Conservation (phyloP, 179 eudicot genomes). For the Dionaea muscipula region DNA sequence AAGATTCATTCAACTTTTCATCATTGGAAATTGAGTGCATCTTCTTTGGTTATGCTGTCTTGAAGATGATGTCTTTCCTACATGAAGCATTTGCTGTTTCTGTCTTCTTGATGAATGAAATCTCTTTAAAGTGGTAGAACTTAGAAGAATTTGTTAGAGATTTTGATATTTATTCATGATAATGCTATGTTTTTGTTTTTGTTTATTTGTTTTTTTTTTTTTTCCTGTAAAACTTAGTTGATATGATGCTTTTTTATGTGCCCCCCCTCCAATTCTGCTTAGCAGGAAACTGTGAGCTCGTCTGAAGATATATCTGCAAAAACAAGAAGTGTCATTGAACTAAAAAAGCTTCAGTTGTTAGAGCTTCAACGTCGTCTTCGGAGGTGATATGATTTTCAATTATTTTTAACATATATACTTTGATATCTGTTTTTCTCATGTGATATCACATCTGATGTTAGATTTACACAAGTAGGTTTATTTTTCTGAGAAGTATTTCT, state of each 20-base stretch:
- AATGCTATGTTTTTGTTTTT: too few relatives aligned
- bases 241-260: background rate
- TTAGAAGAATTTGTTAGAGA: too few relatives aligned
- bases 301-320: conserved; percentile 87
- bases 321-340: conserved; percentile 88
- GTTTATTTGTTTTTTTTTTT: background rate
- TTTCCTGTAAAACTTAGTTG: background rate
- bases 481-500: conserved; percentile 9
- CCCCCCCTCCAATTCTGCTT: background rate
- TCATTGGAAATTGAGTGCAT: too few relatives aligned
- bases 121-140: too few relatives aligned
- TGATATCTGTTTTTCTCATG: background rate
- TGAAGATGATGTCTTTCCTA: too few relatives aligned
- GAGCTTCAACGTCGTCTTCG: conserved; percentile 89
- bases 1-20: too few relatives aligned
- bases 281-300: conserved; percentile 78
- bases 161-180: too few relatives aligned
- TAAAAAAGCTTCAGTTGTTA: conserved; percentile 86
- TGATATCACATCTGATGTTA: background rate
- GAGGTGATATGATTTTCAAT: conserved; percentile 33
- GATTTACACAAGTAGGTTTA: background rate
- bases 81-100: too few relatives aligned
- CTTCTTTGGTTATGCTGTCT: too few relatives aligned
- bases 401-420: background rate
- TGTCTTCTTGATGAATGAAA: too few relatives aligned